These are phyloP conservation scores for Gossypium turneri DNA, from an alignment of 345 rosid species.

Conservation along the genomic window DNA sequence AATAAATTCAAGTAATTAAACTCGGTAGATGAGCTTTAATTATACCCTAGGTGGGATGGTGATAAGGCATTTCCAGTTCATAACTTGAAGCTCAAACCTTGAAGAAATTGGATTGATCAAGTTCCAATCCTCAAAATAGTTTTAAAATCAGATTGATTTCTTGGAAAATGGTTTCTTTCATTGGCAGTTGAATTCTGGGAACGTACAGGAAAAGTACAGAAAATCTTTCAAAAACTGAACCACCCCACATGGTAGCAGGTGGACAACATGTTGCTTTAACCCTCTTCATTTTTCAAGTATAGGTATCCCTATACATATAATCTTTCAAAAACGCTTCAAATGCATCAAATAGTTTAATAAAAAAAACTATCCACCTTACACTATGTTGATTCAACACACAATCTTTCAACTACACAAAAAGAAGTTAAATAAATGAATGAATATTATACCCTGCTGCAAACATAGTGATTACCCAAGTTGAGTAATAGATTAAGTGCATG, in stretches of 20 bases:
- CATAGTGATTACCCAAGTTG: not conserved
- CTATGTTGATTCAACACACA: no score
- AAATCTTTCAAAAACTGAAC: not conserved
- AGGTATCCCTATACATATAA: no score
- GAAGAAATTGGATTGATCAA: not conserved
- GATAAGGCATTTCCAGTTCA: not conserved
- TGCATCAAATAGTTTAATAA: no score
- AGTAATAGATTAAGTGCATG: not conserved
- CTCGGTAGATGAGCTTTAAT: not conserved
- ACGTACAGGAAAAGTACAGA: not conserved
- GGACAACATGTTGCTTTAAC: not conserved
- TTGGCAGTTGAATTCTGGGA: not conserved
- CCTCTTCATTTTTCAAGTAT: no score
- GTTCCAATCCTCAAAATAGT: not conserved
- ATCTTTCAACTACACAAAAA: no score
- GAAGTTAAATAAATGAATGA: no score
- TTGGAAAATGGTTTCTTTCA: not conserved
- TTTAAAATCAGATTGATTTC: not conserved
- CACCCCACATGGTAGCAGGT: conserved; percentile 7
- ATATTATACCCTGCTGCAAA: no score
- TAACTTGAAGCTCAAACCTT: not conserved
- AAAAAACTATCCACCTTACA: no score
- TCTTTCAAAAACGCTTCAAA: no score
- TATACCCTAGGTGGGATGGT: not conserved
- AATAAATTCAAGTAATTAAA: not conserved